Evolutionary conservation across 495 filamentous ascomycete species (phyloP).

Genomic region (Umbilicaria muhlenbergii): DNA sequence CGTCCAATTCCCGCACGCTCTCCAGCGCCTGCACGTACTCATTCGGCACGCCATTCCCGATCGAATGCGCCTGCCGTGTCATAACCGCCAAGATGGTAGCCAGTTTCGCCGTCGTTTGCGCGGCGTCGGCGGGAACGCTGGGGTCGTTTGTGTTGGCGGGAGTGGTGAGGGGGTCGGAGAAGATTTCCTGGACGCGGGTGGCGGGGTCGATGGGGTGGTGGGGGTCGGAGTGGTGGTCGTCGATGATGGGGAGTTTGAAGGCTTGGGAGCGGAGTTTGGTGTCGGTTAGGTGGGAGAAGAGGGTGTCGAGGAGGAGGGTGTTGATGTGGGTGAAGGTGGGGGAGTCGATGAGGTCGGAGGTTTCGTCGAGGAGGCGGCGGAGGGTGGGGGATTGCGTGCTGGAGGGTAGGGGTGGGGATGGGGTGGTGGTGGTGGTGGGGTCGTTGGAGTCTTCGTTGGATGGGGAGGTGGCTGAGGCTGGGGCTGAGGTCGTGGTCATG

Average conservation of each 20-base stretch:
- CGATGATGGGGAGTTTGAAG: slow-evolving; percentile 46
- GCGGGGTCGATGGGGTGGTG: slow-evolving; percentile 24
- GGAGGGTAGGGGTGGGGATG: not conserved
- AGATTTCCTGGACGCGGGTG: slow-evolving; percentile 24
- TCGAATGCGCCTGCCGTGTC: slow-evolving; percentile 73
- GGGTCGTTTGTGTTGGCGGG: slow-evolving; percentile 6
- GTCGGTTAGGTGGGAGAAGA: slow-evolving; percentile 69
- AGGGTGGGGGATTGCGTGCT: slow-evolving; percentile 31
- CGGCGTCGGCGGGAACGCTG: not conserved
- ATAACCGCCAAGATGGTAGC: slow-evolving; percentile 79
- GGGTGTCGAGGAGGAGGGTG: slow-evolving; percentile 71
- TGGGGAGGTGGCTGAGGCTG: slow-evolving; percentile 6
- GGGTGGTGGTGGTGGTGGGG: slow-evolving; percentile 15
- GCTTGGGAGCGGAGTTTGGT: slow-evolving; percentile 60
- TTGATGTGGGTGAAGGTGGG: slow-evolving; percentile 74
- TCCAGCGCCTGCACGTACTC: slow-evolving; percentile 82
- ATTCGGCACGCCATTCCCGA: slow-evolving; percentile 73
- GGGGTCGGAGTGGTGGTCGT: slow-evolving; percentile 19
- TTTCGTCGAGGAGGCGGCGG: slow-evolving; percentile 86
- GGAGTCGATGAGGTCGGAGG: slow-evolving; percentile 87
- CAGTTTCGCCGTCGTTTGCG: slow-evolving; percentile 47
- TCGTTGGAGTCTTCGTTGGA: slow-evolving; percentile 14
- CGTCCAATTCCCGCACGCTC: slow-evolving; percentile 68
- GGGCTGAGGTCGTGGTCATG: slow-evolving; percentile 38
- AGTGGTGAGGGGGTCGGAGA: not conserved